phyloP scores from a whole-genome alignment of 768 basidiomycete genomes.

The Rhizopogon rudus region DNA sequence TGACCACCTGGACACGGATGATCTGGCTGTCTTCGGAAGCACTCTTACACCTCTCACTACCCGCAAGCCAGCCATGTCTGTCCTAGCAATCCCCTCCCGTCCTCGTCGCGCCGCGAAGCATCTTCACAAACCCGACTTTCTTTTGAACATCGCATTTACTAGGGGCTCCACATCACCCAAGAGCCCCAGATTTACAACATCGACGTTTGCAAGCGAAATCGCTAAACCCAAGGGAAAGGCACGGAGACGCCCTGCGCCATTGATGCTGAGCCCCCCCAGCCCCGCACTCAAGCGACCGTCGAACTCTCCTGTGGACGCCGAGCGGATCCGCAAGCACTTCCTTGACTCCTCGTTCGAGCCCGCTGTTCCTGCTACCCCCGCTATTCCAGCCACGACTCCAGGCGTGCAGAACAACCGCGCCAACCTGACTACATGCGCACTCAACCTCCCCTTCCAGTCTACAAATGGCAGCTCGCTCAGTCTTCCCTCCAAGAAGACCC shows the following conservation, averaged over 20 bases:
- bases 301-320: slow-evolving; percentile 32
- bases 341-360: slow-evolving; percentile 42
- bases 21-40: slow-evolving; percentile 29
- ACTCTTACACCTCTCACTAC: slow-evolving; percentile 17
- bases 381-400: slow-evolving; percentile 4
- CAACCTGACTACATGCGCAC: slow-evolving; percentile 1
- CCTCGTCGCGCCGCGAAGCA: slow-evolving; percentile 31
- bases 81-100: slow-evolving; percentile 33
- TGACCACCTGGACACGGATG: slow-evolving; percentile 26
- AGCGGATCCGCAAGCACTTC: slow-evolving; percentile 35
- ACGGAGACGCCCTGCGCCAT: slow-evolving; percentile 38
- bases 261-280: slow-evolving; percentile 31
- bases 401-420: background rate
- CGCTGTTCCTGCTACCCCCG: slow-evolving; percentile 5
- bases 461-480: slow-evolving; percentile 3
- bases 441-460: slow-evolving; percentile 5
- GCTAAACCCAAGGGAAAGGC: slow-evolving; percentile 22
- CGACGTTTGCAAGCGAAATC: slow-evolving; percentile 3
- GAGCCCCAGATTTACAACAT: slow-evolving; percentile 10
- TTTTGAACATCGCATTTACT: slow-evolving; percentile 27
- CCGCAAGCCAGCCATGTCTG: slow-evolving; percentile 28
- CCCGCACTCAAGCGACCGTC: slow-evolving; percentile 27
- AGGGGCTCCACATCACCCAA: slow-evolving; percentile 5
- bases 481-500: slow-evolving; percentile 10
- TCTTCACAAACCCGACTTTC: slow-evolving; percentile 32